Evolutionary conservation across 1,284 basidiomycete species (phyloP).

Genomic region (Fomitopsis pinicola): DNA sequence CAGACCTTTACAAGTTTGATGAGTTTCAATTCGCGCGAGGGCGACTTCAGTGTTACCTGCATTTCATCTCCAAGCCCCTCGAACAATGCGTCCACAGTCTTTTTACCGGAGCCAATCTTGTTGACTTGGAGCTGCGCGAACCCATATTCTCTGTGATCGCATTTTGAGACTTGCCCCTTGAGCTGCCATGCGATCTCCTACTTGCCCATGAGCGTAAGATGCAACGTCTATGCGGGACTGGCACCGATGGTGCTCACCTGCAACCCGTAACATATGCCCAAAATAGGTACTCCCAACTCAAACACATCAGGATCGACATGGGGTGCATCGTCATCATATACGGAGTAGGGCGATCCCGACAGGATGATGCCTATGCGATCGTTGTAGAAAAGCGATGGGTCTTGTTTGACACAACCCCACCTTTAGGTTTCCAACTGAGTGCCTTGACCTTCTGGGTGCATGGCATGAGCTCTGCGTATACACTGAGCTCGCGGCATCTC

Average conservation of each 20-base stretch:
- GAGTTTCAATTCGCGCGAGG: neutral
- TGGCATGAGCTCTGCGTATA: constrained; percentile 97
- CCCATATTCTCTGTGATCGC: constrained; percentile 95
- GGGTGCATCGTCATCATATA: constrained; percentile 91
- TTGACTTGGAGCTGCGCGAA: constrained; percentile 80
- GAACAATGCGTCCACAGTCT: constrained; percentile 77
- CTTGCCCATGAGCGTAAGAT: constrained; percentile 8
- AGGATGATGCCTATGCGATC: constrained; percentile 81
- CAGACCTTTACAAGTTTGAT: constrained; percentile 64
- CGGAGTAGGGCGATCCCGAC: constrained; percentile 98
- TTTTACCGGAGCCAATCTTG: constrained; percentile 53
- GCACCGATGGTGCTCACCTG: constrained; percentile 47
- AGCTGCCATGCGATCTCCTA: constrained; percentile 93
- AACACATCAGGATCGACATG: constrained; percentile 97
- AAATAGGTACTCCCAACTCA: constrained; percentile 83
- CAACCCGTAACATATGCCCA: constrained; percentile 99
- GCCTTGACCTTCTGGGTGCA: constrained; percentile 94
- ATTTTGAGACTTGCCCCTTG: constrained; percentile 85
- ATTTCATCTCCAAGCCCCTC: constrained; percentile 80
- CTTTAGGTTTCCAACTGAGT: constrained; percentile 93
- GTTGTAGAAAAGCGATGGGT: neutral
- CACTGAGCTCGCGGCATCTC: constrained; percentile 96
- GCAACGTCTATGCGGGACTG: neutral
- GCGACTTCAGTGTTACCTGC: constrained; percentile 49
- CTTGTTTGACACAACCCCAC: constrained; percentile 33